phyloP scores from a whole-genome alignment of 345 rosid species.

The Salix viminalis region DNA sequence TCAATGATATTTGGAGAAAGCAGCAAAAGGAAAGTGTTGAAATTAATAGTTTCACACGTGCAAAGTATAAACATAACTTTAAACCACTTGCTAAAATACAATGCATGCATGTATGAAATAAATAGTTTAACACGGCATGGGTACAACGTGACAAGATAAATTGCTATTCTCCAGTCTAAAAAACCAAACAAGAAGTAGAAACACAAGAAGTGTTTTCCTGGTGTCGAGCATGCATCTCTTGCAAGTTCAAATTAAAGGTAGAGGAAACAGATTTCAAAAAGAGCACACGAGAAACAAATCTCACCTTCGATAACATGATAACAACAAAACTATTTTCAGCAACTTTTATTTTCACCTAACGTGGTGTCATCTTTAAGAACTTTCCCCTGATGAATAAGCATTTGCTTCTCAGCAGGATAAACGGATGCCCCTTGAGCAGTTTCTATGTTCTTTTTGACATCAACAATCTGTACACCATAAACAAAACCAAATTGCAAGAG shows the following conservation, averaged over 20 bases:
- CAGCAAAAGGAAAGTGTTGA: neutral
- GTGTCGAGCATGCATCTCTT: neutral
- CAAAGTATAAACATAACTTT: neutral
- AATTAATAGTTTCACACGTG: neutral
- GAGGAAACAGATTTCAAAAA: neutral
- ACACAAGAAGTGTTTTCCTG: neutral
- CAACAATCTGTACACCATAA: slow-evolving; percentile 43
- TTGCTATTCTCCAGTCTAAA: neutral
- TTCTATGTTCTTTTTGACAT: slow-evolving; percentile 76
- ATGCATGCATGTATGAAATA: neutral
- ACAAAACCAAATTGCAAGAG: neutral
- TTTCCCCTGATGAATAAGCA: slow-evolving; percentile 85
- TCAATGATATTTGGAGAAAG: neutral
- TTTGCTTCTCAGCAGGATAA: slow-evolving; percentile 67
- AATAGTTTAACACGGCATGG: neutral
- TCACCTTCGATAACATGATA: slow-evolving; percentile 75
- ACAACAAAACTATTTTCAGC: slow-evolving; percentile 75
- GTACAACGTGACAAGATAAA: neutral
- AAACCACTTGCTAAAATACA: neutral
- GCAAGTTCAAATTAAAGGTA: neutral
- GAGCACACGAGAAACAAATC: neutral
- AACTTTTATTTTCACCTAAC: slow-evolving; percentile 61
- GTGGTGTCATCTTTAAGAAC: slow-evolving; percentile 78
- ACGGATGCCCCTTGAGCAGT: slow-evolving; percentile 53
- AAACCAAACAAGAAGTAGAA: neutral